Conservation (phyloP, 139 green algal genomes). For the Tetradesmus lagerheimii region DNA sequence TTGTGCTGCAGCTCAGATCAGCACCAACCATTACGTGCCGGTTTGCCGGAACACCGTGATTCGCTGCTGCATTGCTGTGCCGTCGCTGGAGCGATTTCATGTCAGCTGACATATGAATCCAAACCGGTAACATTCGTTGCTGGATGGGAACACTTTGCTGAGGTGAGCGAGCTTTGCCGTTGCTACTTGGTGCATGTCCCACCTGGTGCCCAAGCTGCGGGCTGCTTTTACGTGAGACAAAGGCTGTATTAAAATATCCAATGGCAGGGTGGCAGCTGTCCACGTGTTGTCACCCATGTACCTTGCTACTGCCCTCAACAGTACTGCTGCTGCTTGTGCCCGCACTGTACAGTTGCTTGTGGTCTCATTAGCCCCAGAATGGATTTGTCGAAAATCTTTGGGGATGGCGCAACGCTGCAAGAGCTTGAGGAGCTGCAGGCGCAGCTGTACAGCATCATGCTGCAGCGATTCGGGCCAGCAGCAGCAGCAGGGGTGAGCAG, state of each 20-base stretch:
- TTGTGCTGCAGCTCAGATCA: neutral
- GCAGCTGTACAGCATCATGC: neutral
- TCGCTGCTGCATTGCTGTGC: neutral
- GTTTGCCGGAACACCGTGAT: neutral
- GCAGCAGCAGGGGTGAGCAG: conserved; percentile 3
- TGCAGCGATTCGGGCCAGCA: neutral
- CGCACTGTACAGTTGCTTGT: neutral
- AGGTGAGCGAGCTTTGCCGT: neutral
- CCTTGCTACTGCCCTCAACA: neutral
- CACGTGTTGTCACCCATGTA: too few species aligned
- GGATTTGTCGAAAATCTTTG: neutral
- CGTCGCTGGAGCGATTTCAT: too few species aligned
- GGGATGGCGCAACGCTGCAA: neutral
- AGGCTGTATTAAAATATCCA: neutral
- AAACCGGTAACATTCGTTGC: neutral
- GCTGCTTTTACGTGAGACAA: neutral
- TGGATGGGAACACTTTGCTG: neutral
- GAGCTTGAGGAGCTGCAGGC: conserved; percentile 8
- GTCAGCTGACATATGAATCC: neutral
- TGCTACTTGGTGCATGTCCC: neutral
- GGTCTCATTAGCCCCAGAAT: neutral
- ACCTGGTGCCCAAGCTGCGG: neutral
- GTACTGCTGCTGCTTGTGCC: neutral
- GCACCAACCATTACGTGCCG: neutral
- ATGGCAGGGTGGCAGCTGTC: neutral